These are phyloP conservation scores for Yarrowia divulgata DNA, from an alignment of 805 yeast genomes.

Conservation along the genomic window DNA sequence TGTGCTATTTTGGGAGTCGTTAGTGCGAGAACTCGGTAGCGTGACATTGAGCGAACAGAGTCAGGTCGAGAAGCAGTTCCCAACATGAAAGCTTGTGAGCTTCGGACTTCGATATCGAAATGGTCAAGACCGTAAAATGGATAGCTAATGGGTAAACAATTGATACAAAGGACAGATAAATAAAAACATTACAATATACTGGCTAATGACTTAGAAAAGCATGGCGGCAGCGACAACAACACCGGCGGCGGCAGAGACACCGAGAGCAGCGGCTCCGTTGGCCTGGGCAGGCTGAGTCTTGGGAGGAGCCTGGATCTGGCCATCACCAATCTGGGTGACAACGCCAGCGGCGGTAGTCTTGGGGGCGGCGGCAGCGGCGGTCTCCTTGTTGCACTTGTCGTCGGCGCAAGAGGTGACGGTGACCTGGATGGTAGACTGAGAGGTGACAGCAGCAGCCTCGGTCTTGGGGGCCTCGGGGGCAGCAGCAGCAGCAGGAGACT, in stretches of 20 bases:
- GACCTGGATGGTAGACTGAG: conserved; percentile 2
- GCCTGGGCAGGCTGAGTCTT: conserved; percentile 5
- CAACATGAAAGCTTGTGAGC: no score
- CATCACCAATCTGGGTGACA: conserved; percentile 20
- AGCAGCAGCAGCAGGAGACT: background rate
- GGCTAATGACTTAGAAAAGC: background rate
- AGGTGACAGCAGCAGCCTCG: background rate
- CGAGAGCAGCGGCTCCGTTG: conserved; percentile 24
- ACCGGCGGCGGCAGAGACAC: conserved; percentile 21
- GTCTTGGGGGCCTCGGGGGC: background rate
- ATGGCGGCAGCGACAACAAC: conserved; percentile 28
- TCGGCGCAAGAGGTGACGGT: conserved; percentile 22
- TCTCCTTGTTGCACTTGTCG: conserved; percentile 14
- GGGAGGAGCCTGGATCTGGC: conserved; percentile 30
- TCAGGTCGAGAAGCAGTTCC: no score
- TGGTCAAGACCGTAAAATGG: no score
- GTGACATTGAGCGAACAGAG: no score
- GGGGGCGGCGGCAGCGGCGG: background rate
- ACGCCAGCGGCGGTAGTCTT: conserved; percentile 4
- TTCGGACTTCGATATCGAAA: no score
- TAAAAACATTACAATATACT: background rate
- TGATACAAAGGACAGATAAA: background rate
- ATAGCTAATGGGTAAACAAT: no score
- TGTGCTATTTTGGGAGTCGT: no score
- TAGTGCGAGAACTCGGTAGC: no score